Conservation (phyloP, 106 monocot species). For the Platanthera zijinensis region DNA sequence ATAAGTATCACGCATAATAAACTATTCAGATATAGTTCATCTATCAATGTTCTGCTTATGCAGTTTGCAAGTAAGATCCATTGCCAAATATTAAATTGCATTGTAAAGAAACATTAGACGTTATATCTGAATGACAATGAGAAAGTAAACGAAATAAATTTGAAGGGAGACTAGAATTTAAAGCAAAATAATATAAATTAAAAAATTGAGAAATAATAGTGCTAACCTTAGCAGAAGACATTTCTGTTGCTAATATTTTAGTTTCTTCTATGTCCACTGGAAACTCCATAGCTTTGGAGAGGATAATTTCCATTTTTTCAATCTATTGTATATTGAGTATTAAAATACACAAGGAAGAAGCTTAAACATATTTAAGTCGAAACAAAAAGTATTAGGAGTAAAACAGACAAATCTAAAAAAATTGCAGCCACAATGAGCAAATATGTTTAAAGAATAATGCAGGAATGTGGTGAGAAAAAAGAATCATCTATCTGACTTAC, state of each 20-base stretch:
- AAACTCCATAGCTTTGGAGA: slow-evolving; percentile 33
- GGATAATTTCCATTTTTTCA: slow-evolving; percentile 46
- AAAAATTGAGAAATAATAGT: neutral
- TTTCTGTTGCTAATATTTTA: slow-evolving; percentile 26
- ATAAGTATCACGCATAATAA: neutral
- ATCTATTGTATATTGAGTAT: slow-evolving; percentile 29
- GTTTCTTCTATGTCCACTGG: slow-evolving; percentile 46
- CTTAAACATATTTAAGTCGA: neutral
- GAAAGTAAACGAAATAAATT: neutral
- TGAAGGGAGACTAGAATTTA: neutral
- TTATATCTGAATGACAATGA: neutral
- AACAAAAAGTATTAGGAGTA: neutral
- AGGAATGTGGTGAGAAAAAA: neutral
- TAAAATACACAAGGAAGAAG: neutral
- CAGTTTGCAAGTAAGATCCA: neutral
- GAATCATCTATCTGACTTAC: slow-evolving; percentile 16
- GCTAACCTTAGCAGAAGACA: slow-evolving; percentile 64
- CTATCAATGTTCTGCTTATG: neutral
- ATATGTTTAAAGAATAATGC: neutral
- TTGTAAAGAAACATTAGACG: neutral
- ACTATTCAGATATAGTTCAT: neutral
- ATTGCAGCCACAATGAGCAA: neutral
- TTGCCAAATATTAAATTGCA: neutral
- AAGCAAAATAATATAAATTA: neutral
- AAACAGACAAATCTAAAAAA: neutral